phyloP scores from a whole-genome alignment of 192 early-diverging fungal genomes.

The Coemansia sp. region DNA sequence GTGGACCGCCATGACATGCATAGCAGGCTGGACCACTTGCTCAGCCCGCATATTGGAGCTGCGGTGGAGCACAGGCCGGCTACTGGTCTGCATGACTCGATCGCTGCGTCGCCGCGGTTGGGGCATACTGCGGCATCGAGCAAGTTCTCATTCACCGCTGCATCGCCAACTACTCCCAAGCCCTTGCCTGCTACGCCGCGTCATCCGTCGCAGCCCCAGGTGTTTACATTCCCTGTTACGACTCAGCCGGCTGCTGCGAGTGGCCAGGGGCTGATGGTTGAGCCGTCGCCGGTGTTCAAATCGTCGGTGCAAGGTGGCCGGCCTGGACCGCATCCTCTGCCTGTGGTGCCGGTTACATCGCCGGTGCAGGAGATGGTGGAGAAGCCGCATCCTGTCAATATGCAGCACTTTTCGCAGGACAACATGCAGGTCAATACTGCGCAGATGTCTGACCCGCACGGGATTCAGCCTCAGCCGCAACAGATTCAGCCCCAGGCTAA shows the following conservation, averaged over 20 bases:
- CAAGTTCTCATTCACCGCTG: conserved; percentile 37
- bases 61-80: not conserved
- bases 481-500: not conserved
- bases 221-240: conserved; percentile 36
- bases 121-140: conserved; percentile 20
- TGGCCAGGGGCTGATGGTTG: not conserved
- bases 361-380: conserved; percentile 34
- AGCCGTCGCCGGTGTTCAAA: conserved; percentile 36
- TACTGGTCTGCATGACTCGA: not conserved
- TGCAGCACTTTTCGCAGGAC: conserved; percentile 6
- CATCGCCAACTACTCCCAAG: conserved; percentile 11
- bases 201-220: conserved; percentile 18
- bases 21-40: conserved; percentile 38
- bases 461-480: not conserved
- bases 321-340: not conserved
- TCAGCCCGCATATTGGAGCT: conserved; percentile 21
- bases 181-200: conserved; percentile 39
- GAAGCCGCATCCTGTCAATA: conserved; percentile 13
- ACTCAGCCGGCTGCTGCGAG: conserved; percentile 6
- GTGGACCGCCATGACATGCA: conserved; percentile 40
- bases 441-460: conserved; percentile 2
- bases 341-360: not conserved
- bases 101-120: conserved; percentile 17
- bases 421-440: conserved; percentile 26
- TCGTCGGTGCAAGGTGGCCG: not conserved